Base-by-base conservation (phyloP, 306 rosid genomes). In the Senna siamea region DNA sequence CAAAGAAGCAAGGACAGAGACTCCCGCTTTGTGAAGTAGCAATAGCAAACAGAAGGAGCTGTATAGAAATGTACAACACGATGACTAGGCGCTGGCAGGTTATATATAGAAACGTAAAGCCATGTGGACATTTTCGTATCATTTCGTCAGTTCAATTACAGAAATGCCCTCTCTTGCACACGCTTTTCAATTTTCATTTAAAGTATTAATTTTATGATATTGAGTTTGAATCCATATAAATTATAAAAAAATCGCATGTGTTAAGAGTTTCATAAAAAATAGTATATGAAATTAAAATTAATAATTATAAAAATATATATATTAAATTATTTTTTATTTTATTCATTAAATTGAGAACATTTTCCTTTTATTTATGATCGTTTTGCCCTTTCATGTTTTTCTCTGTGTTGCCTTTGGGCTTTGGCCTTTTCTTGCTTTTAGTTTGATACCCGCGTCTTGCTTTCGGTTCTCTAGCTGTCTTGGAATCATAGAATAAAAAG, bases 401-500 rank as follows among this genome's bases (percentile, higher is more conserved):
- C n/a, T n/a, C n/a, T n/a, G n/a, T n/a, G n/a, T n/a, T n/a, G n/a
- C n/a, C n/a, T n/a, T n/a, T n/a, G n/a, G n/a, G n/a, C 30, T 26
- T 44, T 44, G 50, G 15, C n/a, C 19, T 47, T 15, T 47, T 0
- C 7, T 6, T 12, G 3, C 17, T n/a, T 44, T 44, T 44, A 3
- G 17, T 44, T 3, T 2, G 51, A 13, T 44, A 3, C 64, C 79
- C 72, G 34, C 73, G 22, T 1, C 32, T 22, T 77, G 77, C 74
- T 57, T 74, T 74, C 3, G 55, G 32, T 78, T 74, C 74, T 69
- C 71, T 74, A 78, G 83, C 83, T 82, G 86, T 74, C 83, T 69
- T 48, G 19, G n/a, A 72, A 32, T 13, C 62, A 18, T 58, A 54
- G 9, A 22, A 62, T 50, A 1, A 26, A 26, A 26, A 26, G 3